Percentiles rank a stretch among this genome's conserved stretches.
phyloP scores from a whole-genome alignment of 2,329 filamentous ascomycete species.

The Volutella citrinella region DNA sequence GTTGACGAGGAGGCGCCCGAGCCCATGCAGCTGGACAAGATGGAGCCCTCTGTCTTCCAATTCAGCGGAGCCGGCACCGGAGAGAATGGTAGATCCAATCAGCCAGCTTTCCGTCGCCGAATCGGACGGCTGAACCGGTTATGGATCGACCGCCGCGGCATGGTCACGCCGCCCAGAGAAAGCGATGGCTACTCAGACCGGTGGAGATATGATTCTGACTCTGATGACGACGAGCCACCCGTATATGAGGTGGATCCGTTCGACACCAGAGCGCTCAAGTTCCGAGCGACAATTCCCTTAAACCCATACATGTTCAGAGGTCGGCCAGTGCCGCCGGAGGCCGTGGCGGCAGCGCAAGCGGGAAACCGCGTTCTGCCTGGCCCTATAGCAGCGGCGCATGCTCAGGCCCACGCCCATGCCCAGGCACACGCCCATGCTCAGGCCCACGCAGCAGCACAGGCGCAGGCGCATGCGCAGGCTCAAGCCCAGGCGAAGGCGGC shows the following conservation, averaged over 20 bases:
- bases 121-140: slow-evolving; percentile 80
- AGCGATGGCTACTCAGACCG: slow-evolving; percentile 54
- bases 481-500: slow-evolving; percentile 16
- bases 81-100: slow-evolving; percentile 38
- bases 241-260: slow-evolving; percentile 75
- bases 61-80: slow-evolving; percentile 43
- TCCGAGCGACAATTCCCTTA: slow-evolving; percentile 56
- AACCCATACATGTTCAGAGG: slow-evolving; percentile 40
- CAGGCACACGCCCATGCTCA: slow-evolving; percentile 25
- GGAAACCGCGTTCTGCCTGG: slow-evolving; percentile 24
- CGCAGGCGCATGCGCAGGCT: slow-evolving; percentile 20
- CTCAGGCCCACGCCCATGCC: slow-evolving; percentile 12
- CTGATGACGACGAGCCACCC: slow-evolving; percentile 76
- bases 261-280: slow-evolving; percentile 57
- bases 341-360: slow-evolving; percentile 20
- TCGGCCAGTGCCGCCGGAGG: slow-evolving; percentile 32
- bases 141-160: slow-evolving; percentile 81
- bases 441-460: slow-evolving; percentile 25
- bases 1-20: slow-evolving; percentile 48
- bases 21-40: slow-evolving; percentile 38
- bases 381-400: slow-evolving; percentile 16
- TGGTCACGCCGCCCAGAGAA: slow-evolving; percentile 49
- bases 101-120: slow-evolving; percentile 75
- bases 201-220: slow-evolving; percentile 86
- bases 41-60: slow-evolving; percentile 38